Base-by-base conservation (phyloP, 768 basidiomycete genomes). In the Termitomyces sp. region DNA sequence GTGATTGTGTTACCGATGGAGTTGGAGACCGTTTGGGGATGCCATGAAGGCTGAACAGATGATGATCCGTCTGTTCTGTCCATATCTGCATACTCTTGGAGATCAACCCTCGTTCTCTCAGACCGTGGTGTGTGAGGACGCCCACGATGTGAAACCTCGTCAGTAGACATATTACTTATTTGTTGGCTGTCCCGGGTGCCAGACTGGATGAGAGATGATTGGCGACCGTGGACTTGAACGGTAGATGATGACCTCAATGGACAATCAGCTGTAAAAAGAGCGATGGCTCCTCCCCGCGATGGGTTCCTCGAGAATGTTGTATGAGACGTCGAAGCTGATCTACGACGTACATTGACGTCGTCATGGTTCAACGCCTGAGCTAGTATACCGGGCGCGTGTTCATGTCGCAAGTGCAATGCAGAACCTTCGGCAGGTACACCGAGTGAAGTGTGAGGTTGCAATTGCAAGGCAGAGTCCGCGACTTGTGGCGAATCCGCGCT, bases 271-370 rank as follows among this genome's bases (percentile, higher is more conserved):
- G 40, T 36, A 26, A 9, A 26, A 28, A 24, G 16, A 10, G 26
- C 13, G 13, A 32, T 4, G 13, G 28, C n/a, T n/a, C 26, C 32
- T 26, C 22, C 36, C 43, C 16, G 43, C 26, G 36, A 16, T 18
- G 36, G 57, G 14, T 35, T 40, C 2, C 24, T 26, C 44, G 52
- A 58, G 24, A 53, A 47, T 12, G 51, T 53, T 20, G 24, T 24
- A 33, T 53, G 38, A n/a, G 57, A 58, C 13, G 57, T 45, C n/a
- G 51, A 53, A 24, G 51, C n/a, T 12, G 57, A 58, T 32, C 45
- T 36, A 33, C 45, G 52, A 46, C 45, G 51, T 32, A 28, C 16
- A 33, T 6, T 36, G 16, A 28, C 52, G 32, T 40, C 32, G 40
- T 40, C 5, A 26, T 40, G 55, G 18, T 32, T 18, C 14, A 16